Base-by-base conservation (phyloP, 768 basidiomycete genomes). In the Lentinula sp. region DNA sequence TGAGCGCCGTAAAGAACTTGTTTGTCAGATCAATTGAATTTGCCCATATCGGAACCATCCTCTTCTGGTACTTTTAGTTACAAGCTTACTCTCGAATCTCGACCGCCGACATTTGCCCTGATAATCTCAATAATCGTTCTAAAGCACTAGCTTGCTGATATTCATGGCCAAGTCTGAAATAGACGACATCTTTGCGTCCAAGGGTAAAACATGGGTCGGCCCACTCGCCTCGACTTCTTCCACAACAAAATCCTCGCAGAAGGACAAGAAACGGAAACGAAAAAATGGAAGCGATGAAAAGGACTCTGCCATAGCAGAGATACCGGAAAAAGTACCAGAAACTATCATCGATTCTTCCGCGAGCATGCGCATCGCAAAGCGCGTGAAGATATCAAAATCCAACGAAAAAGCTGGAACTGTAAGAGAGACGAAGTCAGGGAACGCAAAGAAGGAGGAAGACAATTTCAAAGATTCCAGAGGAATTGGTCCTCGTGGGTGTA, bases 401-500 rank as follows among this genome's bases (percentile, higher is more conserved):
- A 54, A 37, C 46, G 62, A 53, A 20, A 35, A 49, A 45, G 59
- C 57, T 16, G n/a, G 33, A 37, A 35, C 43, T 23, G 61, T 66
- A 58, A 65, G 68, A 64, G 72, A 69, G 42, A 28, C 62, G 32
- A 70, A 68, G 57, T 67, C 65, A 60, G 70, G 73, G 42, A 64
- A 55, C 12, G 41, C 62, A 48, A 67, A 69, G 43, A 63, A 68
- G 45, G 79, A 77, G 61, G 75, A 83, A 51, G 75, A 76, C 39
- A 77, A 72, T 52, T 92, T 93, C 74, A 81, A 77, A 61, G 88
- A 94, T 68, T 93, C 92, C 2, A 80, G 90, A 70, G 91, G 92
- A 58, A 79, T 79, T 9, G 80, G 78, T n/a, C 77, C 84, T 66
- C 82, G 91, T 93, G 68, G 62, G 88, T 81, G 46, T 61, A 60